Conservation (phyloP, 225 moss, liverwort and hornwort genomes). For the Thuidium tamariscinum region DNA sequence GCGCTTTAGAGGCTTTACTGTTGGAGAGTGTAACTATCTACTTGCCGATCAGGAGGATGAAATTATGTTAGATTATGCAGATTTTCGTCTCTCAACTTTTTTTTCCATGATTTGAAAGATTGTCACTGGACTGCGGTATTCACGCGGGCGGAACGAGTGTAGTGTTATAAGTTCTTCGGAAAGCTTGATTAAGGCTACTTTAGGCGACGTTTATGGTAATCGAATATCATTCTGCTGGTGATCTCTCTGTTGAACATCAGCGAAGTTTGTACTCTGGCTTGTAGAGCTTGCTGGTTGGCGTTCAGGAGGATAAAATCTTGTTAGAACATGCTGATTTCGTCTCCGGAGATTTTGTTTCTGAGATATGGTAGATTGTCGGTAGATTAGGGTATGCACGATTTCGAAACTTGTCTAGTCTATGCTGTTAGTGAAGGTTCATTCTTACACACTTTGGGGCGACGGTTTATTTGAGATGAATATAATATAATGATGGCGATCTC, state of each 20-base stretch:
- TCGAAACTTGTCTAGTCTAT: background rate
- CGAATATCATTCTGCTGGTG: background rate
- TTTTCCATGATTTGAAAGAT: background rate
- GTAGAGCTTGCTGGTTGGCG: background rate
- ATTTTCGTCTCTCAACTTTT: background rate
- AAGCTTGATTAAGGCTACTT: background rate
- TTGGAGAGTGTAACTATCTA: background rate
- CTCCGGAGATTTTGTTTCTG: background rate
- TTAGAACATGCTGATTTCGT: background rate
- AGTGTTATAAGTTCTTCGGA: background rate
- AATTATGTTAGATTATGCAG: background rate
- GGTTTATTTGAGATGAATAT: background rate
- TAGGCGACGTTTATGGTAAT: background rate
- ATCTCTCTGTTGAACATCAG: background rate
- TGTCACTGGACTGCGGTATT: background rate
- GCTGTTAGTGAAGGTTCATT: background rate
- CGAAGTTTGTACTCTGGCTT: background rate
- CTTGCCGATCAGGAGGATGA: background rate
- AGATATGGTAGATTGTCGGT: background rate
- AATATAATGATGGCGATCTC: background rate
- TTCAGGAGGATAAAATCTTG: background rate
- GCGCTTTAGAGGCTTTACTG: background rate
- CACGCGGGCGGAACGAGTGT: background rate
- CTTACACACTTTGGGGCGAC: background rate
- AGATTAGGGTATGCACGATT: background rate